Conservation (phyloP, 305 asterid genomes). For the Fraxinus nigra region DNA sequence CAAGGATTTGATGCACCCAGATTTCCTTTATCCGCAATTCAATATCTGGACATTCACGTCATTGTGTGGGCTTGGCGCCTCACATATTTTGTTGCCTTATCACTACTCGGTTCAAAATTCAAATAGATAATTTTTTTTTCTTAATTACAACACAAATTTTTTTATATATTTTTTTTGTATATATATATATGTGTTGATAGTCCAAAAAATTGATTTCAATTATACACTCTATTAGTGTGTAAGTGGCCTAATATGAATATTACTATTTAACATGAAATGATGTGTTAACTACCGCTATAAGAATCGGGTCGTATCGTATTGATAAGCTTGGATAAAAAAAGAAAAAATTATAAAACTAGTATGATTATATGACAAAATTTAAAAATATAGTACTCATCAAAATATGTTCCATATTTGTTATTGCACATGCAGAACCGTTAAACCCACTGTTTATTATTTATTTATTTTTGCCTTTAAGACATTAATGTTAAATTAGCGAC, state of each 20-base stretch:
- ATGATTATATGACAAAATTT: background rate
- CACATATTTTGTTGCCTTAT: conserved; percentile 45
- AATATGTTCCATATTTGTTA: background rate
- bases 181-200: background rate
- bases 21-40: background rate
- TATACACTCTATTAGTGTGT: background rate
- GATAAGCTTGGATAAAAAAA: background rate
- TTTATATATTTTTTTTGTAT: no score
- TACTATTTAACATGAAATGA: background rate
- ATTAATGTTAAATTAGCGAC: no score
- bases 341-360: background rate
- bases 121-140: background rate
- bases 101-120: background rate
- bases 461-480: background rate
- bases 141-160: background rate
- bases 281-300: background rate
- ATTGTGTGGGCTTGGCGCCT: conserved; percentile 56
- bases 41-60: conserved; percentile 28
- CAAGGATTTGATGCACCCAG: background rate
- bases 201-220: background rate
- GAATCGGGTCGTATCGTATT: background rate
- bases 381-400: background rate
- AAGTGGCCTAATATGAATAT: background rate
- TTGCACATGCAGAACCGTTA: background rate
- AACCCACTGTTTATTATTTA: background rate